Evolutionary conservation across 2,329 filamentous ascomycete genomes (phyloP), one percentile per base, ranked within the genome.

Genomic region (Fusarium clavum): DNA sequence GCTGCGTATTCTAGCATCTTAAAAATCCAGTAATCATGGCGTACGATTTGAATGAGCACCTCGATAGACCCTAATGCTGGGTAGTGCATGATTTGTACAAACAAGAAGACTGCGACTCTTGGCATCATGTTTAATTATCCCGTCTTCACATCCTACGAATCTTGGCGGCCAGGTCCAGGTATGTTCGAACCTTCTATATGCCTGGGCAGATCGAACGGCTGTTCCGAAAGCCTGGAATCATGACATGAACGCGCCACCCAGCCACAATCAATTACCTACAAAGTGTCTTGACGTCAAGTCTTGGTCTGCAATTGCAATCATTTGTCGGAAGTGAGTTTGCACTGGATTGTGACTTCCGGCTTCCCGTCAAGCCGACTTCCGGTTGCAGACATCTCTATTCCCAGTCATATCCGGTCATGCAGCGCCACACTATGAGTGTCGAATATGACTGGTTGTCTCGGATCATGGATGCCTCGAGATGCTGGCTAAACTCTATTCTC

Each of bases 31-130:
- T 25, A 25, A 25, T 25, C 25, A 25, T 9, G 8, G 8, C 25
- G 25, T 25, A 25, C 25, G 10, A 25, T 25, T 25, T 25, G 25
- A 25, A 25, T 25, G 8, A 25, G 25, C 25, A 25, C 8, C 25
- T 25, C 25, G 8, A 25, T 25, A 25, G 8, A 25, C 25, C 8
- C 25, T 25, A 25, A 25, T 25, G 25, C 25, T 25, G 25, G 25
- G 25, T 25, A 25, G 25, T 25, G 25, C 25, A 25, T 25, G 27
- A 30, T 30, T 13, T 7, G 29, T 13, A 30, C 5, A 30, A 30
- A 7, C 2, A 7, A 30, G 11, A 13, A n/a, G 34, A n/a, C 4
- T 2, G 9, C 2, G 2, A 38, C 18, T 0, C 34, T 38, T n/a
- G 34, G 18, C 34, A 6, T 4, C 16, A 6, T n/a, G 9, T 6